These are phyloP conservation scores for Eragrostis tef DNA, from an alignment of 202 grass and related monocot species.

Conservation along the genomic window DNA sequence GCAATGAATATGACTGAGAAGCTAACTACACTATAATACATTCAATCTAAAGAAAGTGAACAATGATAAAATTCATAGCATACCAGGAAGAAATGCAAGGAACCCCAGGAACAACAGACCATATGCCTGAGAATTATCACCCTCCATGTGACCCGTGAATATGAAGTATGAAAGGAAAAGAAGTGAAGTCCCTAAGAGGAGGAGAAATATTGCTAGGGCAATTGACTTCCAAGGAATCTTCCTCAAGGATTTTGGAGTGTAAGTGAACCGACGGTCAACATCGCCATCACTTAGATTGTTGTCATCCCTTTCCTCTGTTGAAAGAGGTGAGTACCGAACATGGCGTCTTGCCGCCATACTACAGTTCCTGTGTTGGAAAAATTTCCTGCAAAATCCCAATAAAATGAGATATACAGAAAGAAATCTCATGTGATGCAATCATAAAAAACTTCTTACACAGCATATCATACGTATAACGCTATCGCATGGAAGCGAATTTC, in stretches of 20 bases:
- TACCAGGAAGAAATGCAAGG: constrained; percentile 90
- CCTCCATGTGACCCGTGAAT: constrained; percentile 71
- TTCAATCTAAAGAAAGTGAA: neutral
- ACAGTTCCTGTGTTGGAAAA: constrained; percentile 29
- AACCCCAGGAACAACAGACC: constrained; percentile 68
- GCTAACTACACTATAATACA: neutral
- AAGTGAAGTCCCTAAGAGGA: constrained; percentile 56
- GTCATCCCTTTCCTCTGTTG: constrained; percentile 45
- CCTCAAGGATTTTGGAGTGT: constrained; percentile 59
- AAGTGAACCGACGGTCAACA: constrained; percentile 57
- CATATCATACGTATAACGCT: neutral
- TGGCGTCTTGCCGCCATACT: constrained; percentile 57
- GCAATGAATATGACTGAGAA: neutral
- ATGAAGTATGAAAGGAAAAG: constrained; percentile 71
- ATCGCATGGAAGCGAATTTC: neutral
- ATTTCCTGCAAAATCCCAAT: neutral
- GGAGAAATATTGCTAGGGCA: constrained; percentile 66
- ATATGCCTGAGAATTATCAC: constrained; percentile 67
- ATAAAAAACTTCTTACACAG: constrained; percentile 6
- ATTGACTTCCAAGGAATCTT: constrained; percentile 78
- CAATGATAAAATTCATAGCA: constrained; percentile 9
- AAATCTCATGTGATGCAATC: neutral
- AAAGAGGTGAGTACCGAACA: constrained; percentile 54
- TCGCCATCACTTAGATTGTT: neutral
- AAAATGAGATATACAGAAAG: neutral